phyloP scores from a whole-genome alignment of 2,329 filamentous ascomycete species.

The Trichoderma atrobrunneum region DNA sequence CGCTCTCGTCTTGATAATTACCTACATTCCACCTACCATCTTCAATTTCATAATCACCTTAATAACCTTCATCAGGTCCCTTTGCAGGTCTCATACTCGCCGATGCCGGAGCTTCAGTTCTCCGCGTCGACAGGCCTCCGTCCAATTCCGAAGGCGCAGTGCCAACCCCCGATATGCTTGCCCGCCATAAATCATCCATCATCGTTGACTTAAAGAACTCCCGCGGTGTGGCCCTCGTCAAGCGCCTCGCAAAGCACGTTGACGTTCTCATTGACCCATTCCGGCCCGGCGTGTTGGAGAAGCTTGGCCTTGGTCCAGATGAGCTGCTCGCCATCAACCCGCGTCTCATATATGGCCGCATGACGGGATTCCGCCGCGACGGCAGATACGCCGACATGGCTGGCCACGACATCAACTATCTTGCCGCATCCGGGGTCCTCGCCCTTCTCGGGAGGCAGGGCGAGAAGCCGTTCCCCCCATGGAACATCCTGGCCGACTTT shows the following conservation, averaged over 20 bases:
- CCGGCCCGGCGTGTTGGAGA: constrained; percentile 86
- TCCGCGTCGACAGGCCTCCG: constrained; percentile 74
- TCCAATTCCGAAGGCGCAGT: constrained; percentile 42
- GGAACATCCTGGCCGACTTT: constrained; percentile 86
- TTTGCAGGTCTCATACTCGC: constrained; percentile 86
- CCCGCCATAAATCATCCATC: constrained; percentile 77
- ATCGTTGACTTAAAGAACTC: constrained; percentile 73
- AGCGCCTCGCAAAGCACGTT: constrained; percentile 63
- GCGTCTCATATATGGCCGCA: constrained; percentile 73
- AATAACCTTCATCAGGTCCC: constrained; percentile 55
- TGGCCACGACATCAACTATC: constrained; percentile 95
- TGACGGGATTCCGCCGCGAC: constrained; percentile 87
- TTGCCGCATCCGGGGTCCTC: constrained; percentile 80
- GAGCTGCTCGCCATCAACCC: constrained; percentile 67
- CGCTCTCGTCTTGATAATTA: neutral
- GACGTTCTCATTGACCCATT: constrained; percentile 93
- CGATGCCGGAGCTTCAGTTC: constrained; percentile 82
- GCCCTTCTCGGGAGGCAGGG: constrained; percentile 68
- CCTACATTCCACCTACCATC: neutral
- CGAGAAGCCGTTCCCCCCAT: constrained; percentile 73
- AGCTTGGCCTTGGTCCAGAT: constrained; percentile 71
- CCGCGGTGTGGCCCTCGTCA: constrained; percentile 62
- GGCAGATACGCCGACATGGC: constrained; percentile 85
- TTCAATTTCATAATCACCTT: neutral
- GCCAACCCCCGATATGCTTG: constrained; percentile 68